Conservation (phyloP, 1,284 basidiomycete genomes). For the Rhodotorula mucilaginosa region DNA sequence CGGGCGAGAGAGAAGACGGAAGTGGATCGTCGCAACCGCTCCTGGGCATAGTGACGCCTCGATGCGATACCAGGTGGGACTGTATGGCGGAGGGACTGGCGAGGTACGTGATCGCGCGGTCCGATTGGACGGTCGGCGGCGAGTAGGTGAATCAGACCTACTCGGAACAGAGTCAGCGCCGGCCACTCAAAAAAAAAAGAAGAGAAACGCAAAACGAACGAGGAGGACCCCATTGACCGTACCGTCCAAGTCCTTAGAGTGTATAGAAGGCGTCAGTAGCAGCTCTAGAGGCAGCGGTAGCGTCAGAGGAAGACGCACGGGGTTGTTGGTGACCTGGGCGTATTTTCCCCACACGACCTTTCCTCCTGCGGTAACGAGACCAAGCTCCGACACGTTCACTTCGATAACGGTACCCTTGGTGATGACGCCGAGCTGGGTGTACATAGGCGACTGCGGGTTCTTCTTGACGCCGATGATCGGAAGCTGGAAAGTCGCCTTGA, state of each 20-base stretch:
- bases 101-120: too few relatives aligned
- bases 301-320: not conserved
- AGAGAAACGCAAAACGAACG: slow-evolving; percentile 45
- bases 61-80: too few relatives aligned
- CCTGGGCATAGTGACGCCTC: too few relatives aligned
- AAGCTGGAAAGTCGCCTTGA: slow-evolving; percentile 98
- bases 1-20: too few relatives aligned
- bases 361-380: slow-evolving; percentile 98
- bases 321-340: slow-evolving; percentile 60
- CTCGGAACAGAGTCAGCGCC: too few relatives aligned
- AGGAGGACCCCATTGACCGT: slow-evolving; percentile 91
- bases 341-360: slow-evolving; percentile 69
- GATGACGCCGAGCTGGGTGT: slow-evolving; percentile 77
- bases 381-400: slow-evolving; percentile 91
- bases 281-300: not conserved
- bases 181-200: too few relatives aligned
- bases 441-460: slow-evolving; percentile 97
- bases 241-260: slow-evolving; percentile 58
- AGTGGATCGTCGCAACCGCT: too few relatives aligned
- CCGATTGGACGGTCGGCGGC: too few relatives aligned
- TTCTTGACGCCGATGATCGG: slow-evolving; percentile 99
- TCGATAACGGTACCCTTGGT: slow-evolving; percentile 99
- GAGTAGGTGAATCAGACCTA: too few relatives aligned
- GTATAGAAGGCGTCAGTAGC: not conserved
- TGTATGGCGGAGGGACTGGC: too few relatives aligned